Evolutionary conservation across 495 filamentous ascomycete genomes (phyloP).

Genomic region (Xylaria intraflava): DNA sequence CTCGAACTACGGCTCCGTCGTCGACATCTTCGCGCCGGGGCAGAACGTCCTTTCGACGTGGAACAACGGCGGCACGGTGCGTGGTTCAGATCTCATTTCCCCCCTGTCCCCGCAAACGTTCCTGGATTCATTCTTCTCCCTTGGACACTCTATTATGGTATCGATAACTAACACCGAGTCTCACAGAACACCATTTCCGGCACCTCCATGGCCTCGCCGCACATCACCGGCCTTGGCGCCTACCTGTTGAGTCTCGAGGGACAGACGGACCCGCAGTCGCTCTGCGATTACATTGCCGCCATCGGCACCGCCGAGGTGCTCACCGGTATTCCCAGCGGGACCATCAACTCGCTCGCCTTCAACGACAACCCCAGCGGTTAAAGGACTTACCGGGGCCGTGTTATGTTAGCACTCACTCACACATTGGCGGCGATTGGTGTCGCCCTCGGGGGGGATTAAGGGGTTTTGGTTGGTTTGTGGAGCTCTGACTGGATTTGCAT

Average conservation of each 20-base stretch:
- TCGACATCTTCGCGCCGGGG: conserved; percentile 59
- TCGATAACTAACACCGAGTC: no score
- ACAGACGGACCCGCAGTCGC: conserved; percentile 38
- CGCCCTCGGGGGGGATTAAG: no score
- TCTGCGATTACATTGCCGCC: conserved; percentile 38
- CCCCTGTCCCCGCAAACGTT: no score
- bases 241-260: conserved; percentile 50
- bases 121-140: background rate
- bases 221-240: conserved; percentile 55
- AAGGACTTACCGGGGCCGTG: background rate
- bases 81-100: conserved; percentile 2
- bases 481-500: no score
- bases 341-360: conserved; percentile 44
- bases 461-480: no score
- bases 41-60: conserved; percentile 49
- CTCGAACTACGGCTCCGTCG: conserved; percentile 56
- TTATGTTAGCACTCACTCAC: background rate
- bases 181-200: conserved; percentile 59
- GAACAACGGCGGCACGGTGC: conserved; percentile 47
- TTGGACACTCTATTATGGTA: no score
- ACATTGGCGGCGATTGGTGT: no score
- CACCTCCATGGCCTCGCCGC: conserved; percentile 60
- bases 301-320: conserved; percentile 31
- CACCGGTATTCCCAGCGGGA: conserved; percentile 35
- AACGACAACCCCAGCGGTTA: conserved; percentile 41